Evolutionary conservation across 495 filamentous ascomycete genomes (phyloP), one percentile per base, ranked within the genome.

Genomic region (Penicillium fimorum): DNA sequence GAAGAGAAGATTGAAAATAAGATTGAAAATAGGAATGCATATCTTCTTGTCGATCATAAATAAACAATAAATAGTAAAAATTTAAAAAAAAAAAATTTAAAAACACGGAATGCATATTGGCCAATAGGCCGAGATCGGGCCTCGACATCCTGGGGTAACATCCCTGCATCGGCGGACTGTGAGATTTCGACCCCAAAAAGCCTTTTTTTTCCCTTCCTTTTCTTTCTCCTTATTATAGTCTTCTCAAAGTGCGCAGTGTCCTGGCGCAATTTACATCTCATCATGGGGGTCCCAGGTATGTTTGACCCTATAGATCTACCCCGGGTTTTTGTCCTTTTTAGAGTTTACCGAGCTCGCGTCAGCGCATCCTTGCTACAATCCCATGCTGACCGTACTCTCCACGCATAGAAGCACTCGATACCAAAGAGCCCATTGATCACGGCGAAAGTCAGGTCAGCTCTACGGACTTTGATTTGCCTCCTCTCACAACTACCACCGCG

Each of bases 401-500:
- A 15, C 65, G 42, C 29, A 35, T 37, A 52, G 50, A 52, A 27
- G 3, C 22, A 10, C n/a, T 9, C 15, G 3, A 72, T 52, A 46
- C 66, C 41, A 60, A 61, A 30, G 43, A 30, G 13, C 52, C 53
- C 3, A 62, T 67, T 43, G 56, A 64, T 11, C 64, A 68, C 47
- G 70, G 64, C 54, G 64, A 68, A 43, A 64, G 62, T 27, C 72
- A 70, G 50, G 44, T 59, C 25, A 63, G 70, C 17, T 50, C 61
- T 18, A 18, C 46, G 20, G 66, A 61, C 12, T 20, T 45, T 13
- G 73, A 70, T 12, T 60, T 72, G 12, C 73, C 73, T 38, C 60
- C 56, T 29, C 70, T 79, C 32, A 70, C 63, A 9, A 56, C 57
- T 1, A 91, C 87, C 33, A 89, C 87, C 11, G 89, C 93, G 75